Conservation (phyloP, 176 grass and related monocot genomes). For the Elymus sibiricus region DNA sequence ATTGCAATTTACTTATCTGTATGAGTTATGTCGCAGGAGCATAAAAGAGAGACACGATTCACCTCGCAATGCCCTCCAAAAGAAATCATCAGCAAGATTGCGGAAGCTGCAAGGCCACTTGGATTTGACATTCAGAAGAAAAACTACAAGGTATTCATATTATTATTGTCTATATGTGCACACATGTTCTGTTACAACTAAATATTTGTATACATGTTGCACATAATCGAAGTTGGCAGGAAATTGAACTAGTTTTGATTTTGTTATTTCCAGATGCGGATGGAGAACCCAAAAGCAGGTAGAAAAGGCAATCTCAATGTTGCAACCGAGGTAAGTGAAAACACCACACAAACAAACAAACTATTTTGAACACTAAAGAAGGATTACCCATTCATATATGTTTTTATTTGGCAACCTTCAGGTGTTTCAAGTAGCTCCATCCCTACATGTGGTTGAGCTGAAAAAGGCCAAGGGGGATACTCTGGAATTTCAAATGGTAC, state of each 20-base stretch:
- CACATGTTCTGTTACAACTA: background rate
- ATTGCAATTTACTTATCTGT: conserved; percentile 6
- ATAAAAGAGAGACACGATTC: conserved; percentile 95
- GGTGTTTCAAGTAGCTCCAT: conserved; percentile 98
- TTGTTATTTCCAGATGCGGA: conserved; percentile 68
- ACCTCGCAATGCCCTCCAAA: conserved; percentile 84
- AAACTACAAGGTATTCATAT: conserved; percentile 82
- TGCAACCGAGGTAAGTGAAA: conserved; percentile 71
- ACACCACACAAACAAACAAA: background rate
- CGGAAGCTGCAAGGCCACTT: conserved; percentile 95
- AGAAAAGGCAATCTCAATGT: conserved; percentile 99
- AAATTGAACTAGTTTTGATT: background rate
- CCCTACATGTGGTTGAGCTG: conserved; percentile 87
- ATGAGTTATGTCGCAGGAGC: conserved; percentile 55
- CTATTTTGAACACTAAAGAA: background rate
- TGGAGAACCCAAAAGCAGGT: conserved; percentile 91
- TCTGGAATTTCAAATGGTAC: conserved; percentile 95
- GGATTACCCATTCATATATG: background rate
- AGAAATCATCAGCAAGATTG: conserved; percentile 93
- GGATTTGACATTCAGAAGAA: conserved; percentile 97
- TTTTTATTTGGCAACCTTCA: conserved; percentile 30
- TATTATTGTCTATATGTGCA: conserved; percentile 2
- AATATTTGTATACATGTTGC: background rate
- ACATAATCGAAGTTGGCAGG: background rate
- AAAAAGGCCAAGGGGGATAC: conserved; percentile 95